phyloP scores from a whole-genome alignment of 75 land plant genomes.

The Selaginella moellendorffii region DNA sequence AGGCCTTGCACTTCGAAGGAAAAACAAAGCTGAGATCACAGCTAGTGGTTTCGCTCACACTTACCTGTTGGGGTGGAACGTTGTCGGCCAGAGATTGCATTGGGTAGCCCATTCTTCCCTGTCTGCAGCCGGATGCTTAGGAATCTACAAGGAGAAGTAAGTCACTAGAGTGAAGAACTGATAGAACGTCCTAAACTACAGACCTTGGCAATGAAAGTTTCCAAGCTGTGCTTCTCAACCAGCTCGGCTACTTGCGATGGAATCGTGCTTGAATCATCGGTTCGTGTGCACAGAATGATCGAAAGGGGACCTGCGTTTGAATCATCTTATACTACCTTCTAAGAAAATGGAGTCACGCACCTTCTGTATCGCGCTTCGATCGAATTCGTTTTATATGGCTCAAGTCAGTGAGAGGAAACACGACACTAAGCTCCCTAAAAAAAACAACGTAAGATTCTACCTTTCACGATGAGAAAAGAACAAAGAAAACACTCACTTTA shows the following conservation, averaged over 20 bases:
- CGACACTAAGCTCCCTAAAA: background rate
- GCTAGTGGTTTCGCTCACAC: background rate
- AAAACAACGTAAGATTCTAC: background rate
- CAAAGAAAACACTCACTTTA: conserved; percentile 28
- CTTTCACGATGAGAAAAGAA: background rate
- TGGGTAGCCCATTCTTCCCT: conserved; percentile 94
- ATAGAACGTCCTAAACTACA: conserved; percentile 13
- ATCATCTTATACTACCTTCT: too few relatives aligned
- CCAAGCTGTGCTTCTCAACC: conserved; percentile 36
- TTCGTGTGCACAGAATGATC: conserved; percentile 46
- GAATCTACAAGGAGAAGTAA: conserved; percentile 29
- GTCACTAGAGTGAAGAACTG: background rate
- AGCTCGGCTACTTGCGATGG: conserved; percentile 44
- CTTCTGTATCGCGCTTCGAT: background rate
- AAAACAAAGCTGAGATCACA: too few relatives aligned
- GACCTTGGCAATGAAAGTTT: conserved; percentile 43
- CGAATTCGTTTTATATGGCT: background rate
- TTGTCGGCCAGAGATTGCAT: conserved; percentile 87
- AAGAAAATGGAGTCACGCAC: background rate
- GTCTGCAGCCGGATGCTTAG: conserved; percentile 45
- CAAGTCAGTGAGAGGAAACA: background rate
- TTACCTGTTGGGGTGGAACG: conserved; percentile 59
- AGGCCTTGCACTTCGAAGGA: background rate
- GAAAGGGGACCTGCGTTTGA: too few relatives aligned
- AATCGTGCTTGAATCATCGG: conserved; percentile 7